A percentile compares a stretch with the other conserved stretches of the same genome.
Conservation (phyloP, 345 rosid species). For the Bruguiera gymnorhiza region DNA sequence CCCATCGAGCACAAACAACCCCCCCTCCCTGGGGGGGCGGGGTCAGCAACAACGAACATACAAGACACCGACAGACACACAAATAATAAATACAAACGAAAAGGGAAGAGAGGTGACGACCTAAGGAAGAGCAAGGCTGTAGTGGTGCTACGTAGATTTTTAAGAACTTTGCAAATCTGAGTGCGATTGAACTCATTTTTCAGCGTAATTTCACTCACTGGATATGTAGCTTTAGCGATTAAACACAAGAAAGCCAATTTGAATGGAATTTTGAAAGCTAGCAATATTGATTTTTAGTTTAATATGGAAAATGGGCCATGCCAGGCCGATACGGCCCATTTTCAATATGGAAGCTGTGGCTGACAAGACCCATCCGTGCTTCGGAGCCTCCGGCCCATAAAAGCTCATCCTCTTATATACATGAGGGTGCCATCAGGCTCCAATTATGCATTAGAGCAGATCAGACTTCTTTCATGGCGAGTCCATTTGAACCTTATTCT, state of each 20-base stretch:
- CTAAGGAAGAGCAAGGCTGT: conserved; percentile 21
- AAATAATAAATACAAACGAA: neutral
- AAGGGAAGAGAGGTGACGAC: conserved; percentile 31
- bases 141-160: conserved; percentile 19
- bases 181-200: conserved; percentile 38
- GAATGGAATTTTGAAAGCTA: too few relatives aligned
- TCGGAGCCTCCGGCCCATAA: too few relatives aligned
- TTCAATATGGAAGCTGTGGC: too few relatives aligned
- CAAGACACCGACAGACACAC: conserved; percentile 1
- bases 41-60: neutral
- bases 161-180: conserved; percentile 27
- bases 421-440: too few relatives aligned
- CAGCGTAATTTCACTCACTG: neutral
- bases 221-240: neutral
- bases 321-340: too few relatives aligned
- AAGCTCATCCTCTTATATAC: too few relatives aligned
- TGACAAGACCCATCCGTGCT: too few relatives aligned
- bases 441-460: too few relatives aligned
- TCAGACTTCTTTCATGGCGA: too few relatives aligned
- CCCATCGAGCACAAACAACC: too few relatives aligned
- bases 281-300: neutral
- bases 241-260: neutral
- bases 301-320: too few relatives aligned
- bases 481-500: too few relatives aligned
- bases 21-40: neutral